Base-by-base conservation (phyloP, 805 yeast genomes). In the Barnettozyma populi region DNA sequence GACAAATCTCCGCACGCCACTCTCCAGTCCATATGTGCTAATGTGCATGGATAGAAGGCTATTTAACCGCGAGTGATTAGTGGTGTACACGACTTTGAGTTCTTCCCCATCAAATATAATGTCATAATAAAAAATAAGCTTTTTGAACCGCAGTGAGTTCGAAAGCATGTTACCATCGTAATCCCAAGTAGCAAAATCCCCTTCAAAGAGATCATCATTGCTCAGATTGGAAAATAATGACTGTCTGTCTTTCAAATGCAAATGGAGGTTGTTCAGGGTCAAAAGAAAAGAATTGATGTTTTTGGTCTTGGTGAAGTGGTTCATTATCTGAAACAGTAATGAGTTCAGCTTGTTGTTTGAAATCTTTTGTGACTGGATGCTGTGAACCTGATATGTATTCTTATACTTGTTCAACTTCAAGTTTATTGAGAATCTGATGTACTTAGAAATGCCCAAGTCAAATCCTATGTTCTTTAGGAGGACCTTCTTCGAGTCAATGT, bases 261-360 rank as follows among this genome's bases (percentile, higher is more conserved):
- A 52, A 41, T 57, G 51, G 14, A 59, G 41, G 2, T 51, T 36
- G 41, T 61, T 58, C 11, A 61, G 6, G 3, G 51, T 43, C 24
- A 41, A 47, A 4, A 61, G 31, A 16, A 61, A 55, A 32, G 36
- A 51, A 44, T 59, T 59, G 45, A 59, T 45, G 44, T 61, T 57
- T 24, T 51, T 55, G 2, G 52, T 42, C n/a, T 36, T 8, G 1
- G 37, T 31, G 25, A 25, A 55, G 20, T 51, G 43, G 1, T 41
- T 31, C 2, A 40, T 20, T 7, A 61, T 43, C 24, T 47, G 44
- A 3, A 40, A 10, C 4, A 58, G 31, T 2, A 56, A 8, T 1
- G 59, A 40, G 31, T 61, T 61, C 29, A 57, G 52, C 40, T 39
- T 54, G 41, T 61, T 61, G 21, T 54, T 56, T 10, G 63, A 59